Evolutionary conservation across 495 filamentous ascomycete genomes (phyloP).

Genomic region (Aspergillus kassunensis): DNA sequence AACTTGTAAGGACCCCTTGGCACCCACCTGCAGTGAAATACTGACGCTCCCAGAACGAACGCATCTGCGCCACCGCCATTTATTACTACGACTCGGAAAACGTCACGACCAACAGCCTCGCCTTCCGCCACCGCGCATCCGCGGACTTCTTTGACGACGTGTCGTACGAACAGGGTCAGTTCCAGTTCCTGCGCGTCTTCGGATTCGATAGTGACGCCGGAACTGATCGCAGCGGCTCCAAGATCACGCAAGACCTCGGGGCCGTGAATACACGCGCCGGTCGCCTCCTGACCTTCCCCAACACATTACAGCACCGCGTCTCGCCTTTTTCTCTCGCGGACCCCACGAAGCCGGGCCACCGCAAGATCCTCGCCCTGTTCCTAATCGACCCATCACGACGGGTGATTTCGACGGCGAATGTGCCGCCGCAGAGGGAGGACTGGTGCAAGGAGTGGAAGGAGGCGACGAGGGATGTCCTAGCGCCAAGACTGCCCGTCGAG

Average conservation of each 20-base stretch:
- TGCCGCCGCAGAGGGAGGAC: too few species aligned
- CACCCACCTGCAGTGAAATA: neutral
- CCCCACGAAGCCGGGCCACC: too few species aligned
- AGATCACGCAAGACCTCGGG: conserved; percentile 27
- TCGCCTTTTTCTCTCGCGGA: too few species aligned
- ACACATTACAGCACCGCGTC: too few species aligned
- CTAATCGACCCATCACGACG: too few species aligned
- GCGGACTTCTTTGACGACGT: neutral
- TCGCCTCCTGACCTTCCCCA: too few species aligned
- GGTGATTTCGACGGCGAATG: too few species aligned
- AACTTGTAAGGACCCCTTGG: neutral
- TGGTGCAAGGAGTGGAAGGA: too few species aligned
- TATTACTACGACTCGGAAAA: conserved; percentile 59
- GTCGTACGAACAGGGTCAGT: conserved; percentile 17
- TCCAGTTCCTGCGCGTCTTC: conserved; percentile 18
- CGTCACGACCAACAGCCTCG: conserved; percentile 40
- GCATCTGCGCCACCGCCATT: conserved; percentile 51
- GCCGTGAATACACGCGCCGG: too few species aligned
- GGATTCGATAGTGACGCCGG: conserved; percentile 12
- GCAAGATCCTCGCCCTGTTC: too few species aligned
- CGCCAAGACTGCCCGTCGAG: too few species aligned
- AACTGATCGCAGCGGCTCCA: neutral
- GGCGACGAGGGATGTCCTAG: too few species aligned
- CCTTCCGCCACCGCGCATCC: conserved; percentile 40
- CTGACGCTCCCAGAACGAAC: conserved; percentile 36